Evolutionary conservation across 805 yeast species (phyloP).

Genomic region (Candida montana): DNA sequence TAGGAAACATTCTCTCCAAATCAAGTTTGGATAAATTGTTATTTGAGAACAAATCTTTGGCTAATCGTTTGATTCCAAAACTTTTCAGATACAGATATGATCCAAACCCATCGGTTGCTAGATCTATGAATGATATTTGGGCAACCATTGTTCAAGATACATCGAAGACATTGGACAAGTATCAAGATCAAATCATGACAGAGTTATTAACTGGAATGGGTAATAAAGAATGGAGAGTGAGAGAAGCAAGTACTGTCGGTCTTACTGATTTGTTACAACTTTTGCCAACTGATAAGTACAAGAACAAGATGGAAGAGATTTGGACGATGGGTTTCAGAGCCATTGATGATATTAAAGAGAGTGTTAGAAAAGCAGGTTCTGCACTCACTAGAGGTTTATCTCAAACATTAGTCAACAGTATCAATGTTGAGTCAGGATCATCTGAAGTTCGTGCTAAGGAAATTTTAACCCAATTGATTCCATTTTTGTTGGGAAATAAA

Average conservation of each 20-base stretch:
- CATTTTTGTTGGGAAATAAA: conserved; percentile 70
- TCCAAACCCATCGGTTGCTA: conserved; percentile 68
- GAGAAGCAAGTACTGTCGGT: conserved; percentile 82
- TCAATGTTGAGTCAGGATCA: conserved; percentile 41
- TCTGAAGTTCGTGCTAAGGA: conserved; percentile 37
- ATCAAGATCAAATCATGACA: conserved; percentile 52
- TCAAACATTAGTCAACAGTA: conserved; percentile 50
- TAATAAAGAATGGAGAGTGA: conserved; percentile 83
- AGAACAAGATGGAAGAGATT: conserved; percentile 50
- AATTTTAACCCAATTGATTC: conserved; percentile 56
- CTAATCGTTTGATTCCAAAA: conserved; percentile 69
- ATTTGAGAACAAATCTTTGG: conserved; percentile 44
- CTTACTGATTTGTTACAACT: conserved; percentile 63
- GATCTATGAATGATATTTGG: conserved; percentile 90
- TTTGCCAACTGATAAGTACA: conserved; percentile 46
- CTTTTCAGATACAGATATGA: conserved; percentile 81
- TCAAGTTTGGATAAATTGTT: conserved; percentile 63
- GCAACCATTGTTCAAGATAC: conserved; percentile 55
- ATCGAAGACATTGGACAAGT: conserved; percentile 43
- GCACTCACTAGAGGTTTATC: conserved; percentile 64
- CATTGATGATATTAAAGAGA: conserved; percentile 91
- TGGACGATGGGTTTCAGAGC: conserved; percentile 88
- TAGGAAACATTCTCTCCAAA: conserved; percentile 79
- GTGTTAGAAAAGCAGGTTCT: conserved; percentile 79
- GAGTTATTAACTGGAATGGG: conserved; percentile 70